Evolutionary conservation across 1,284 basidiomycete species (phyloP).

Genomic region (Ustilago bromivora): DNA sequence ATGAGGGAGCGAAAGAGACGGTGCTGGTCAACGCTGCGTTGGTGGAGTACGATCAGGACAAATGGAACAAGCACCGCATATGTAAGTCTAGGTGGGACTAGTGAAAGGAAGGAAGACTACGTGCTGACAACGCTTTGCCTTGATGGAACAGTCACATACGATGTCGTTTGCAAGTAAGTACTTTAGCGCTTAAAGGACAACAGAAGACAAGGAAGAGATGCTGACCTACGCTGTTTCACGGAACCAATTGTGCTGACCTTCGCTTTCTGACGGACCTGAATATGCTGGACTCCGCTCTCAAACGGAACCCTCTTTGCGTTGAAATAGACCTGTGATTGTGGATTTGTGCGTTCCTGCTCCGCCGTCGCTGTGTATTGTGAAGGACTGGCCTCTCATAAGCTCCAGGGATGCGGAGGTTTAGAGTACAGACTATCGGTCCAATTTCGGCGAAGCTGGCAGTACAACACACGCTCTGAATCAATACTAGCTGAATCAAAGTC

Average conservation of each 20-base stretch:
- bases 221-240: constrained; percentile 5
- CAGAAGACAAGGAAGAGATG: background rate
- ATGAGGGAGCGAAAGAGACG: constrained; percentile 22
- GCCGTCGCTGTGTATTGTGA: background rate
- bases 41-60: constrained; percentile 47
- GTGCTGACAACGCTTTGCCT: background rate
- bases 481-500: no score
- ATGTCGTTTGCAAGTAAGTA: constrained; percentile 40
- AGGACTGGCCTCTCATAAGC: no score
- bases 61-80: constrained; percentile 12
- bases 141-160: constrained; percentile 25
- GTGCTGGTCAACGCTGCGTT: constrained; percentile 51
- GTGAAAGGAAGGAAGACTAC: background rate
- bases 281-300: constrained; percentile 1
- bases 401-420: no score
- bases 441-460: no score
- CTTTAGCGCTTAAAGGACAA: background rate
- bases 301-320: background rate
- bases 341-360: constrained; percentile 25
- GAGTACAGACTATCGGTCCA: no score
- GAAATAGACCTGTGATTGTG: constrained; percentile 33
- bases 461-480: no score
- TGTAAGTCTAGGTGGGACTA: constrained; percentile 19
- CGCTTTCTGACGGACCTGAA: no score
- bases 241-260: background rate